A percentile compares a stretch with the other conserved stretches of the same genome.
phyloP scores from a whole-genome alignment of 2,329 filamentous ascomycete genomes.

The Ophiostoma australiae region DNA sequence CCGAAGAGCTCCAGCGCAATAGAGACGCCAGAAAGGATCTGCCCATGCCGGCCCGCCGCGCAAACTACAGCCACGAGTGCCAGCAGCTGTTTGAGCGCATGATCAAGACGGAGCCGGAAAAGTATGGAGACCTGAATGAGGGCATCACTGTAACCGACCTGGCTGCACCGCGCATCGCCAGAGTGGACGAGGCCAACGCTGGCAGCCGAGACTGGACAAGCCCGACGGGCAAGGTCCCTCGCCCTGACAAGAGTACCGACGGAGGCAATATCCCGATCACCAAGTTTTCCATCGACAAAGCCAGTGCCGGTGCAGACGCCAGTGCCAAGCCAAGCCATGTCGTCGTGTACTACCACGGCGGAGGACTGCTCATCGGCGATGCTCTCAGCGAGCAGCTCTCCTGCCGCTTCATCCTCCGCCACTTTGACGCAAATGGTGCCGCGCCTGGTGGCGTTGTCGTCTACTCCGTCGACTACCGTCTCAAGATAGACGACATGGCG shows the following conservation, averaged over 20 bases:
- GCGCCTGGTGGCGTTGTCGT: constrained; percentile 31
- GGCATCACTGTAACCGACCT: not conserved
- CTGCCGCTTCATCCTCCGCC: constrained; percentile 41
- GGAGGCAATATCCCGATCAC: not conserved
- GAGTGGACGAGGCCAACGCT: not conserved
- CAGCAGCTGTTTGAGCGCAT: not conserved
- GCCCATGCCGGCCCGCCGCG: not conserved
- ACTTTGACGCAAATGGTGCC: constrained; percentile 25
- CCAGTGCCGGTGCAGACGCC: not conserved
- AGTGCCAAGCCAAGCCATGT: constrained; percentile 28
- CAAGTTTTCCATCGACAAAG: not conserved
- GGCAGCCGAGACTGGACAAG: not conserved
- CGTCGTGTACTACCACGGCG: constrained; percentile 47
- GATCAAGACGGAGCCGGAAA: not conserved
- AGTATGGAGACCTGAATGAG: not conserved
- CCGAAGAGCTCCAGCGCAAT: not conserved
- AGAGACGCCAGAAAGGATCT: not conserved
- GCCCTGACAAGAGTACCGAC: not conserved
- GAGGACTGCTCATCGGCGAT: constrained; percentile 45
- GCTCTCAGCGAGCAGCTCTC: constrained; percentile 47
- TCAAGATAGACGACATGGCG: constrained; percentile 39
- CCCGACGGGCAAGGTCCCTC: not conserved
- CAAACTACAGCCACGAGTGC: not conserved
- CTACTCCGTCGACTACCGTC: constrained; percentile 45
- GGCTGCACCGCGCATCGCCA: not conserved